phyloP scores from a whole-genome alignment of 352 stramenopile genomes.

The Phytopythium litorale region DNA sequence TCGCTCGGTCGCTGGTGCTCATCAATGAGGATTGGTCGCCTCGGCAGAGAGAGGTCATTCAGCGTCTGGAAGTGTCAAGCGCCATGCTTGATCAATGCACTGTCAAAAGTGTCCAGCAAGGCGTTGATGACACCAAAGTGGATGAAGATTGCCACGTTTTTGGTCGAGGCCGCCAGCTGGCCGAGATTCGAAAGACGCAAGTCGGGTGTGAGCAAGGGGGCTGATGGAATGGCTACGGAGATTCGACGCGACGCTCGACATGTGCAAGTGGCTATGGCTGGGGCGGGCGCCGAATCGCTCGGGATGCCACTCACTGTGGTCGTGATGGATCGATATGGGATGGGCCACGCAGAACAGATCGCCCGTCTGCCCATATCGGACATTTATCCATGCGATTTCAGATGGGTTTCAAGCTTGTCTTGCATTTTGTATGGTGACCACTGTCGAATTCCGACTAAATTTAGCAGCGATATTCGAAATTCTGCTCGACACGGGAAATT shows the following conservation, averaged over 20 bases:
- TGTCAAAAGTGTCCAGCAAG: too few relatives aligned
- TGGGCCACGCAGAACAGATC: background rate
- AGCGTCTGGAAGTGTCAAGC: too few relatives aligned
- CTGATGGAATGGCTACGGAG: slow-evolving; percentile 6
- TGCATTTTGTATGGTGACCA: too few relatives aligned
- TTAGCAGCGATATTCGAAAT: too few relatives aligned
- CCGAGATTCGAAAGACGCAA: slow-evolving; percentile 1
- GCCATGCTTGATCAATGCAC: too few relatives aligned
- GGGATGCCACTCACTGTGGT: background rate
- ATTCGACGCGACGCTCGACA: slow-evolving; percentile 6
- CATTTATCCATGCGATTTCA: too few relatives aligned
- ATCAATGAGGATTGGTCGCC: too few relatives aligned
- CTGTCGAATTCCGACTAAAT: too few relatives aligned
- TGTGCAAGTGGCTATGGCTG: background rate
- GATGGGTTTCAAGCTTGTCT: too few relatives aligned
- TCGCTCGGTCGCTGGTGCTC: too few relatives aligned
- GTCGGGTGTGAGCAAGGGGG: background rate
- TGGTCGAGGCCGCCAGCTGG: background rate
- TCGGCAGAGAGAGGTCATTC: too few relatives aligned
- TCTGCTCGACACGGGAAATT: too few relatives aligned
- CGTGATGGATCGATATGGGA: slow-evolving; percentile 1
- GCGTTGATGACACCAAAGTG: background rate
- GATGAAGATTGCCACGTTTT: background rate
- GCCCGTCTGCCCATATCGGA: background rate
- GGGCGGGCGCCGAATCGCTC: background rate